Percentiles rank a stretch among this genome's conserved stretches.
These are phyloP conservation scores for Stemphylium beticola DNA, from an alignment of 2,329 filamentous ascomycete genomes.

Conservation along the genomic window DNA sequence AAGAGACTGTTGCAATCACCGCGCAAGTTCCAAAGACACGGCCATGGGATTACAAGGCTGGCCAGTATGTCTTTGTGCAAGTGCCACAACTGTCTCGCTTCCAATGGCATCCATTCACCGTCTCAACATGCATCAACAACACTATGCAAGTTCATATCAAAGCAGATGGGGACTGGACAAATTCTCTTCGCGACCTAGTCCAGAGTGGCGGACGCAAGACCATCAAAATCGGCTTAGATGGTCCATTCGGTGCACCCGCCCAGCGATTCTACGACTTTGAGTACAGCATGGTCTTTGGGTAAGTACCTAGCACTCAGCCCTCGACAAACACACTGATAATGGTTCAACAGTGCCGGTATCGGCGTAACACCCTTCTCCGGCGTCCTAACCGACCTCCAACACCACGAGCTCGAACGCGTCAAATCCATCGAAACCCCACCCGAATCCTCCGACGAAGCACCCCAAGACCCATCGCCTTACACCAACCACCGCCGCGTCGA, in stretches of 20 bases:
- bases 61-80: slow-evolving; percentile 64
- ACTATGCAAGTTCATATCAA: slow-evolving; percentile 65
- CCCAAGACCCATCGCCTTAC: slow-evolving; percentile 30
- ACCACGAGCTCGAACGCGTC: slow-evolving; percentile 49
- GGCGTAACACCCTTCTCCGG: slow-evolving; percentile 65
- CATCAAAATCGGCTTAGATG: slow-evolving; percentile 62
- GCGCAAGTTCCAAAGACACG: slow-evolving; percentile 57
- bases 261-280: slow-evolving; percentile 65
- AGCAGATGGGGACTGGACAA: slow-evolving; percentile 64
- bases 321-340: neutral
- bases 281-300: slow-evolving; percentile 61
- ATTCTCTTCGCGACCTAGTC: slow-evolving; percentile 53
- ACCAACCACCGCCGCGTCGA: slow-evolving; percentile 59
- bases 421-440: slow-evolving; percentile 20
- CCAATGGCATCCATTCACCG: slow-evolving; percentile 67
- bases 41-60: slow-evolving; percentile 62
- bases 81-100: slow-evolving; percentile 60
- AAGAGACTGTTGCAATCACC: slow-evolving; percentile 60
- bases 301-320: neutral
- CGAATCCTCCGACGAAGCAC: slow-evolving; percentile 12
- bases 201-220: slow-evolving; percentile 43
- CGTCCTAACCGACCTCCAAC: slow-evolving; percentile 62
- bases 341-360: slow-evolving; percentile 55
- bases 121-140: slow-evolving; percentile 61
- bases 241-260: slow-evolving; percentile 64